Evolutionary conservation across 164 flowering plant genomes (phyloP).

Genomic region (Macadamia integrifolia): DNA sequence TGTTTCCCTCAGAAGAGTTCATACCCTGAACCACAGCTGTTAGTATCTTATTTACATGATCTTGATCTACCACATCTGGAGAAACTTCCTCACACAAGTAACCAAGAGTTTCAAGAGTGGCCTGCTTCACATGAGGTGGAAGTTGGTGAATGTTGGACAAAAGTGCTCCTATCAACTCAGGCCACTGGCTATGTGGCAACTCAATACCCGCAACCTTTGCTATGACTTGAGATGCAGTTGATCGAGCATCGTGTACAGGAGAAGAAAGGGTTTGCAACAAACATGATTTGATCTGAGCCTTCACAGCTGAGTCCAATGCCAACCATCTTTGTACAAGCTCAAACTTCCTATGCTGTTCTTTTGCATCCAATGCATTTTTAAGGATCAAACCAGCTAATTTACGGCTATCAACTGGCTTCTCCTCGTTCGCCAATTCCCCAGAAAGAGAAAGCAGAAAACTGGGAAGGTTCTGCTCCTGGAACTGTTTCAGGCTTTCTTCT

Average conservation of each 20-base stretch:
- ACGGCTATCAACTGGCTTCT: conserved; percentile 62
- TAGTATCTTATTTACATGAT: conserved; percentile 54
- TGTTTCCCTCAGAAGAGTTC: conserved; percentile 41
- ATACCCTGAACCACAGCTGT: conserved; percentile 66
- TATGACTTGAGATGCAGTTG: conserved; percentile 61
- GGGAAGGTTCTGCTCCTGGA: conserved; percentile 61
- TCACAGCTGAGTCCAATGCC: conserved; percentile 33
- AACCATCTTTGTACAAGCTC: conserved; percentile 61
- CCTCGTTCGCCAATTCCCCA: conserved; percentile 49
- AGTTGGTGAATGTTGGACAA: conserved; percentile 43
- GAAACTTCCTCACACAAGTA: conserved; percentile 65
- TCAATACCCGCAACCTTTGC: conserved; percentile 62
- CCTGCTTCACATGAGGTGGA: conserved; percentile 49
- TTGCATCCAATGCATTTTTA: conserved; percentile 63
- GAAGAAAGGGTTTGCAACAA: conserved; percentile 50
- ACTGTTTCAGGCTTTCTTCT: conserved; percentile 49
- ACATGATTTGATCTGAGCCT: conserved; percentile 37
- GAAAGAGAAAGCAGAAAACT: conserved; percentile 51
- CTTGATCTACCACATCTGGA: conserved; percentile 52
- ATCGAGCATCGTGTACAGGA: conserved; percentile 41
- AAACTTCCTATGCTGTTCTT: conserved; percentile 48
- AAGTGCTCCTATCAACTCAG: conserved; percentile 44
- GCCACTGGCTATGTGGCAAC: conserved; percentile 63
- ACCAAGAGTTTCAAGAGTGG: conserved; percentile 57
- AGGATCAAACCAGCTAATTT: conserved; percentile 56